Evolutionary conservation across 1,284 basidiomycete species (phyloP).

Genomic region (Chondrostereum purpureum): DNA sequence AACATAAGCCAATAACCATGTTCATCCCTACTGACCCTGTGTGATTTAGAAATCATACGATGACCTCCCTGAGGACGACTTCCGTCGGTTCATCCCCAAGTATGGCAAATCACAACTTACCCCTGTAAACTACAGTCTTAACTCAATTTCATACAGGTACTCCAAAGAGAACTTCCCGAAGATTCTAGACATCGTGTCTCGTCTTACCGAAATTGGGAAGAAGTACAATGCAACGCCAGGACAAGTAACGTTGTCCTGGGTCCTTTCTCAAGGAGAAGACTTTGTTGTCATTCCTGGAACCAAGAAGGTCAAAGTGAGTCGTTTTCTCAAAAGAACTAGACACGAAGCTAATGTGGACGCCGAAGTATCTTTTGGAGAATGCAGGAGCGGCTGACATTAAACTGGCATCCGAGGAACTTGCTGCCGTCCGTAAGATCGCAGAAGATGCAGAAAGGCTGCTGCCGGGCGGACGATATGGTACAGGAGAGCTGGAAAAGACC

Average conservation of each 20-base stretch:
- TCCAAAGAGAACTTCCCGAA: constrained; percentile 48
- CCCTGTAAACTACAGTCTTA: not conserved
- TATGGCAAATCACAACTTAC: not conserved
- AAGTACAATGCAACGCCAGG: constrained; percentile 42
- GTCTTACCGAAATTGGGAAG: constrained; percentile 36
- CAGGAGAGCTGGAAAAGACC: not conserved
- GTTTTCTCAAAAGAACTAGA: not conserved
- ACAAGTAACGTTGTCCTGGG: constrained; percentile 58
- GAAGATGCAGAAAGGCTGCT: constrained; percentile 23
- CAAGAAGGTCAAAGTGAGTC: constrained; percentile 32
- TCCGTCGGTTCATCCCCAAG: not conserved
- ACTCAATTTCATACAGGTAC: constrained; percentile 18
- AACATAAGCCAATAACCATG: not conserved
- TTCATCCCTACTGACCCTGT: not conserved
- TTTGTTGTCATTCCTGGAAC: constrained; percentile 52
- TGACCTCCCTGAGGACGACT: not conserved
- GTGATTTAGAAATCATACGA: constrained; percentile 1
- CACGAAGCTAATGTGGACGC: not conserved
- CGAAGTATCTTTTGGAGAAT: constrained; percentile 37
- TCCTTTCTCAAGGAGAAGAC: constrained; percentile 46
- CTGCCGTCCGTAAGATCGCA: constrained; percentile 28
- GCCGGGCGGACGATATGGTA: constrained; percentile 11
- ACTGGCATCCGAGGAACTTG: constrained; percentile 30
- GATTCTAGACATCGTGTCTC: constrained; percentile 45
- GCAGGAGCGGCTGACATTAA: constrained; percentile 27